phyloP scores from a whole-genome alignment of 345 rosid genomes.

The Viola odorata region DNA sequence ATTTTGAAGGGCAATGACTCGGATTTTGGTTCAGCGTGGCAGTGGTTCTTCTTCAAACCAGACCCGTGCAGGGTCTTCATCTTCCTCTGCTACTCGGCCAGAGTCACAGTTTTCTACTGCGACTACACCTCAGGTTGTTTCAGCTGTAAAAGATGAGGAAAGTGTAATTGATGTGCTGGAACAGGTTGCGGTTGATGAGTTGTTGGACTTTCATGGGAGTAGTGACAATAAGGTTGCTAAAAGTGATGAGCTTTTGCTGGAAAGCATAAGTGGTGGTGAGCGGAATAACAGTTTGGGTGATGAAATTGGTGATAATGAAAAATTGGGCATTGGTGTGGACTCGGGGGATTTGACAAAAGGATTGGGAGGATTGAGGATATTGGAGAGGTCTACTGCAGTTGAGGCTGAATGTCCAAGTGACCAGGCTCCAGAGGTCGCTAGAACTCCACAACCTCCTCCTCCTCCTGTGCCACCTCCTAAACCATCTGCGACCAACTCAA shows the following conservation, averaged over 20 bases:
- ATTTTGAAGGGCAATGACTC: slow-evolving; percentile 50
- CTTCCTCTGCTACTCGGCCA: slow-evolving; percentile 40
- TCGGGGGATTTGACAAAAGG: slow-evolving; percentile 32
- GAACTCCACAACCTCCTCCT: slow-evolving; percentile 63
- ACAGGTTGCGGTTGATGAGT: slow-evolving; percentile 44
- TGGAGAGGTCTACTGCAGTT: slow-evolving; percentile 29
- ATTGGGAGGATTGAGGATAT: slow-evolving; percentile 31
- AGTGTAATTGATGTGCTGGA: slow-evolving; percentile 46
- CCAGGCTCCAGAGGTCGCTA: slow-evolving; percentile 30
- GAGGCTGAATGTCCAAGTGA: slow-evolving; percentile 52
- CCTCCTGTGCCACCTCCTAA: slow-evolving; percentile 90
- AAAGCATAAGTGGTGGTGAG: slow-evolving; percentile 27
- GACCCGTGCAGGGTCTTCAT: slow-evolving; percentile 57
- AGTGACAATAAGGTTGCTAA: slow-evolving; percentile 36
- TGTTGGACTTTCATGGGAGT: slow-evolving; percentile 36
- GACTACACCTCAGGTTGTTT: slow-evolving; percentile 26
- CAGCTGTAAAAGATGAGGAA: slow-evolving; percentile 62
- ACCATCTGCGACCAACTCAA: slow-evolving; percentile 39
- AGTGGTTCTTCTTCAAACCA: slow-evolving; percentile 80
- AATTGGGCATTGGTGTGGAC: slow-evolving; percentile 23
- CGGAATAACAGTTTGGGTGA: slow-evolving; percentile 29
- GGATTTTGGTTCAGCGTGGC: slow-evolving; percentile 89
- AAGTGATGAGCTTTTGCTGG: slow-evolving; percentile 40
- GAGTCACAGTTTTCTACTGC: slow-evolving; percentile 39
- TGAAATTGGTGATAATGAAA: slow-evolving; percentile 34